These are phyloP conservation scores for Hypoxylon sp. DNA, from an alignment of 2,329 filamentous ascomycete species.

Conservation along the genomic window DNA sequence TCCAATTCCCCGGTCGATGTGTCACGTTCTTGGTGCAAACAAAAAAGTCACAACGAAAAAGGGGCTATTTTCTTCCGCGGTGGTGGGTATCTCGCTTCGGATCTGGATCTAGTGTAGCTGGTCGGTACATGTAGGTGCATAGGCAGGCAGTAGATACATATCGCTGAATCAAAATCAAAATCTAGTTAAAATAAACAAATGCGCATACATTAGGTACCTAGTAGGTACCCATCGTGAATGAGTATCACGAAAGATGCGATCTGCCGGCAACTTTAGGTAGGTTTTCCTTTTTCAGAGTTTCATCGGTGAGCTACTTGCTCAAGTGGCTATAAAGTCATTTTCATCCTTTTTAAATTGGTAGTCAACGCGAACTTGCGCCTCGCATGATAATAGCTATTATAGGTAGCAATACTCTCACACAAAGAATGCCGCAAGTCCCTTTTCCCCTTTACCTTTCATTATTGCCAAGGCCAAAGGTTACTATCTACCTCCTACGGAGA, in stretches of 20 bases:
- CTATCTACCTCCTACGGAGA: background rate
- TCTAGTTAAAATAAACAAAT: constrained; percentile 12
- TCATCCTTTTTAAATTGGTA: too few relatives aligned
- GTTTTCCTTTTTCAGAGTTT: background rate
- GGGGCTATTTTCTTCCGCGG: constrained; percentile 4
- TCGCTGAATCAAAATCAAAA: constrained; percentile 16
- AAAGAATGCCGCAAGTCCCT: background rate
- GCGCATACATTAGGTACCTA: background rate
- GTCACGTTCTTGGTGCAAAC: background rate
- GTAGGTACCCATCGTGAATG: background rate
- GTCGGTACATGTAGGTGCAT: constrained; percentile 9
- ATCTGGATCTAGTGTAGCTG: background rate
- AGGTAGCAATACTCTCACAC: background rate
- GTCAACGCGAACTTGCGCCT: background rate
- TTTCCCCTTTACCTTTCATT: background rate
- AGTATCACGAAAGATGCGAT: background rate
- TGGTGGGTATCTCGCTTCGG: background rate
- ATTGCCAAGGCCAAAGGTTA: background rate
- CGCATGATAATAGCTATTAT: background rate
- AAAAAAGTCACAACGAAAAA: background rate
- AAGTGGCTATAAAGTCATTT: too few relatives aligned
- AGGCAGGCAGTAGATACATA: constrained; percentile 1
- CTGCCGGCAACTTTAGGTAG: background rate
- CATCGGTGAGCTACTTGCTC: background rate
- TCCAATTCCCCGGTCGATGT: background rate